Percentiles rank a stretch among this genome's conserved stretches.
These are phyloP conservation scores for Talaromyces sp. DNA, from an alignment of 2,329 filamentous ascomycete genomes.

Conservation along the genomic window DNA sequence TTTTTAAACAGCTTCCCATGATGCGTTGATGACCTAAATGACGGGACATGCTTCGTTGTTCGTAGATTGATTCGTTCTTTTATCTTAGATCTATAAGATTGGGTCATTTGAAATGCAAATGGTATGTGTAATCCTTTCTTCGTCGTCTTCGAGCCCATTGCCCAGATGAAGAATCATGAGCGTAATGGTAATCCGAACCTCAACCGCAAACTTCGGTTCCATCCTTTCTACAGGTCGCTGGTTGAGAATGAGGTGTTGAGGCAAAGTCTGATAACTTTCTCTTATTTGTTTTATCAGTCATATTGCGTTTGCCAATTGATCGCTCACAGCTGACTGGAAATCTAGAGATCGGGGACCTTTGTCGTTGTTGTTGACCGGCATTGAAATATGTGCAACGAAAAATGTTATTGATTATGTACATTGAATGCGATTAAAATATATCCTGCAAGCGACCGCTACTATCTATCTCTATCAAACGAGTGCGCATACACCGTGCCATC, in stretches of 20 bases:
- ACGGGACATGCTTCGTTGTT: constrained; percentile 37
- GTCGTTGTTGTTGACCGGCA: not conserved
- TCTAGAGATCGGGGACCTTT: not conserved
- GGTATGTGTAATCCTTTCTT: constrained; percentile 21
- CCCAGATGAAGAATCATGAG: constrained; percentile 39
- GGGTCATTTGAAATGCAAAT: not conserved
- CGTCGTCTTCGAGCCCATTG: constrained; percentile 14
- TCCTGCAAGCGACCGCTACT: not conserved
- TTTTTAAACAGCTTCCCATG: constrained; percentile 35
- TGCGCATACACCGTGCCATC: constrained; percentile 47
- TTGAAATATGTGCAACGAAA: not conserved
- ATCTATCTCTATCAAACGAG: constrained; percentile 26
- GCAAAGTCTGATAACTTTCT: constrained; percentile 43
- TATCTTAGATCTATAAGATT: not conserved
- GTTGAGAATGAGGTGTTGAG: constrained; percentile 45
- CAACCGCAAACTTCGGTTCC: constrained; percentile 36
- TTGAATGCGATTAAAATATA: not conserved
- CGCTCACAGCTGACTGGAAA: constrained; percentile 2
- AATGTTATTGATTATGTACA: not conserved
- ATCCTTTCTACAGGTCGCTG: constrained; percentile 31
- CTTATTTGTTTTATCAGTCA: not conserved
- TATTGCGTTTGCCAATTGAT: not conserved
- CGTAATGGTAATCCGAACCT: constrained; percentile 48
- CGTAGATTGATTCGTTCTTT: constrained; percentile 14
- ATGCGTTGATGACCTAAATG: constrained; percentile 50